phyloP scores from a whole-genome alignment of 2,329 filamentous ascomycete genomes.

The Rutstroemia sp. region DNA sequence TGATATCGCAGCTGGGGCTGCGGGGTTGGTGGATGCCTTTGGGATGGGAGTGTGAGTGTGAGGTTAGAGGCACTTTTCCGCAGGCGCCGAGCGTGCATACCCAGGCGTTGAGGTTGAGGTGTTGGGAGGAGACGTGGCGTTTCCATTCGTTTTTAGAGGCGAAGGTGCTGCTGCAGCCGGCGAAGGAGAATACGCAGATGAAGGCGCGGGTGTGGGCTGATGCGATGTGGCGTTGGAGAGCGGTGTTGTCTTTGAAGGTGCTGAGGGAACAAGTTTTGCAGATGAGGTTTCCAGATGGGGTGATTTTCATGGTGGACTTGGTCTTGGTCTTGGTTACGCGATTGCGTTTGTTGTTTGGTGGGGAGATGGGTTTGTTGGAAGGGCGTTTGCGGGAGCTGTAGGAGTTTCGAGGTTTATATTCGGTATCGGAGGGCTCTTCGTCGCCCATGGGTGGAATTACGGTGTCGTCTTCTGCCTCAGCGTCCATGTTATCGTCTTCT shows the following conservation, averaged over 20 bases:
- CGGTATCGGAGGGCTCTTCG: constrained; percentile 18
- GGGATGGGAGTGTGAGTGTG: not conserved
- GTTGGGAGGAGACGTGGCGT: constrained; percentile 74
- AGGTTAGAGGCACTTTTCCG: constrained; percentile 19
- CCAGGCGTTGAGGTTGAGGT: constrained; percentile 69
- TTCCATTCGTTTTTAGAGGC: constrained; percentile 93
- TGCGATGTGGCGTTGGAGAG: constrained; percentile 42
- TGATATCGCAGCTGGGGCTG: constrained; percentile 8
- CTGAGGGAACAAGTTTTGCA: constrained; percentile 21
- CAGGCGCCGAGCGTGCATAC: constrained; percentile 47
- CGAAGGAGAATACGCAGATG: constrained; percentile 69
- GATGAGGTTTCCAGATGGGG: not conserved
- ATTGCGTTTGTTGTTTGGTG: constrained; percentile 12
- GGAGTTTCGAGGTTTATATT: constrained; percentile 18
- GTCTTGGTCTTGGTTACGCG: constrained; percentile 12
- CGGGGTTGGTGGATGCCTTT: not conserved
- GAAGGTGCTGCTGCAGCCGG: constrained; percentile 68
- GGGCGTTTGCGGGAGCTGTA: constrained; percentile 16
- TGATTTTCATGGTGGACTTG: constrained; percentile 1
- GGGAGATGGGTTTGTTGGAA: constrained; percentile 1
- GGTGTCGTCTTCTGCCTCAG: constrained; percentile 4
- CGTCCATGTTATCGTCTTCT: constrained; percentile 13
- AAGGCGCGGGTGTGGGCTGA: constrained; percentile 52
- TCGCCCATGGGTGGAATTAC: constrained; percentile 2
- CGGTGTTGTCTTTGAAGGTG: constrained; percentile 38